Evolutionary conservation across 345 rosid species (phyloP).

Genomic region (Iberis pinnata): DNA sequence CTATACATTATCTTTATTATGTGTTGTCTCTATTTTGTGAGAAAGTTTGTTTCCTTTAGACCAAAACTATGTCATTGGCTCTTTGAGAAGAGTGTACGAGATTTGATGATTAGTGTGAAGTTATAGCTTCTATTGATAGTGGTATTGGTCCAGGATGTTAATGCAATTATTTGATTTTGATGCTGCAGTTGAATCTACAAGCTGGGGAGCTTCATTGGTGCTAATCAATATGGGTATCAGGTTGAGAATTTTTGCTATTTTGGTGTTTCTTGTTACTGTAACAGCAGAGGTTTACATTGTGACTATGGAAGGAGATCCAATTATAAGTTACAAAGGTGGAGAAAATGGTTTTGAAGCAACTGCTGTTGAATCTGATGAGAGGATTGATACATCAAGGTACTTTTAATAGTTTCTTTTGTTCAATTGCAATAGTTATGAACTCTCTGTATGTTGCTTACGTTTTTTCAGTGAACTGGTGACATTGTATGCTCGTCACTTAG

Average conservation of each 20-base stretch:
- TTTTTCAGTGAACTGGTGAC: conserved; percentile 64
- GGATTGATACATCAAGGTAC: conserved; percentile 73
- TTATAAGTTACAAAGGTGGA: conserved; percentile 78
- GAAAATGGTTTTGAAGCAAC: conserved; percentile 87
- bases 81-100: too few species aligned
- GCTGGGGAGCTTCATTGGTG: conserved; percentile 21
- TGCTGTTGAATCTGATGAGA: conserved; percentile 79
- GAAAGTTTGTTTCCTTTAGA: background rate
- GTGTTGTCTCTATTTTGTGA: background rate
- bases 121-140: background rate
- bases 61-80: background rate
- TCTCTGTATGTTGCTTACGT: conserved; percentile 7
- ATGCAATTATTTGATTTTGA: conserved; percentile 12
- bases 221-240: conserved; percentile 15
- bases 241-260: conserved; percentile 28
- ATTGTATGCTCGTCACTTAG: conserved; percentile 81
- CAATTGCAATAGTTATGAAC: background rate
- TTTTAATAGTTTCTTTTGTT: conserved; percentile 1
- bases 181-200: conserved; percentile 36
- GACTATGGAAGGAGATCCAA: conserved; percentile 85
- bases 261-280: conserved; percentile 33
- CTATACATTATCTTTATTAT: background rate
- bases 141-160: background rate
- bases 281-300: conserved; percentile 75
- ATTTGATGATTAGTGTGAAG: background rate